phyloP scores from a whole-genome alignment of 495 filamentous ascomycete genomes.

The Extremus antarcticus region DNA sequence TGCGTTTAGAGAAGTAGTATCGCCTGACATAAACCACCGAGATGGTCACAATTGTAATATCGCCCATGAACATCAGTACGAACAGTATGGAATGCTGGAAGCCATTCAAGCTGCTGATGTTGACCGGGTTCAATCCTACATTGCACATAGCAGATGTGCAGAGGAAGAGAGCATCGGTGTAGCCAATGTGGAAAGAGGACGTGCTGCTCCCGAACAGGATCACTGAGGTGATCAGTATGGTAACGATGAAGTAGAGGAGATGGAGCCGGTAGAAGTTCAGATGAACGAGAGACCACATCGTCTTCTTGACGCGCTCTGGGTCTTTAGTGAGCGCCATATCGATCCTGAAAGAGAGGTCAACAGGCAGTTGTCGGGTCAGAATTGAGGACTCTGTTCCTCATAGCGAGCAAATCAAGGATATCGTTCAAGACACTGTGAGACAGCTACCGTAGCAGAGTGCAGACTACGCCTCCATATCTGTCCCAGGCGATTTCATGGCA shows the following conservation, averaged over 20 bases:
- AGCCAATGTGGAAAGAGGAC: not conserved
- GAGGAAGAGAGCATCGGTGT: conserved; percentile 9
- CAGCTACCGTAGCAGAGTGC: too few species aligned
- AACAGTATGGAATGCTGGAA: conserved; percentile 5
- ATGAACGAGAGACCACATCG: not conserved
- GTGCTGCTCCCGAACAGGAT: conserved; percentile 2
- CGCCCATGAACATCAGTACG: conserved; percentile 4
- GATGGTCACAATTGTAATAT: conserved; percentile 2
- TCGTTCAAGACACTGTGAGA: too few species aligned
- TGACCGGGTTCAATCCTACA: conserved; percentile 7
- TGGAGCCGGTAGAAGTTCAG: conserved; percentile 5
- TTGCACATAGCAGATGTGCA: conserved; percentile 8
- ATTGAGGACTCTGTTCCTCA: too few species aligned
- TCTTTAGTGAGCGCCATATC: not conserved
- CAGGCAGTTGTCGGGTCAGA: not conserved
- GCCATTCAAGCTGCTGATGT: conserved; percentile 3
- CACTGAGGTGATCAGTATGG: conserved; percentile 1
- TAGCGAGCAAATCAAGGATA: too few species aligned
- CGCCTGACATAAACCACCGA: conserved; percentile 1
- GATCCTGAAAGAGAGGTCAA: not conserved
- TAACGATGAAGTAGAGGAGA: conserved; percentile 8
- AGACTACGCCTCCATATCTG: too few species aligned
- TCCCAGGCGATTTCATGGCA: too few species aligned
- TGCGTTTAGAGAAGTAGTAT: conserved; percentile 2
- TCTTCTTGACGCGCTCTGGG: not conserved